A percentile compares a stretch with the other conserved stretches of the same genome.
These are phyloP conservation scores for Takashimella koratensis DNA, from an alignment of 1,284 basidiomycete genomes.

Conservation along the genomic window DNA sequence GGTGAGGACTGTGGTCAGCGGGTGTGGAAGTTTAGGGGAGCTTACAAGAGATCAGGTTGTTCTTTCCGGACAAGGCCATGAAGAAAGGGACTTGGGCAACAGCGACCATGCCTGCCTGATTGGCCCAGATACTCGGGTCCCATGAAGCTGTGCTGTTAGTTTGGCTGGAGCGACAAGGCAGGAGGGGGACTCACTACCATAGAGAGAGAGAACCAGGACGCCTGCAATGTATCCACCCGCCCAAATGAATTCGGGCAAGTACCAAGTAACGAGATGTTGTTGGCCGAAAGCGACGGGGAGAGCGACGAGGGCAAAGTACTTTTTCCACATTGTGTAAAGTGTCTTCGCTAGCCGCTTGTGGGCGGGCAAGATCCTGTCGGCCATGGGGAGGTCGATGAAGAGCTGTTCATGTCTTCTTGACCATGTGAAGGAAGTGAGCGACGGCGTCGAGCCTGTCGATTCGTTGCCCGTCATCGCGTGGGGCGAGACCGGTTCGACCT, in stretches of 20 bases:
- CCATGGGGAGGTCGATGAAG: not conserved
- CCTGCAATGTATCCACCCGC: constrained; percentile 17
- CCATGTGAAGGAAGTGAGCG: not conserved
- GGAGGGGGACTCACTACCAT: constrained; percentile 23
- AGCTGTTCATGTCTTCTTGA: not conserved
- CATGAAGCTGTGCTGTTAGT: constrained; percentile 15
- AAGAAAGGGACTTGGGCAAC: constrained; percentile 60
- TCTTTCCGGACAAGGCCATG: constrained; percentile 60
- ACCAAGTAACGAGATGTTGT: not conserved
- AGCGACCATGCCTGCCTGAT: constrained; percentile 55
- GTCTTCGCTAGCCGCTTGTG: not conserved
- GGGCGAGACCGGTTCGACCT: not conserved
- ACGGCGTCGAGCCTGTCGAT: not conserved
- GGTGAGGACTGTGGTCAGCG: constrained; percentile 52
- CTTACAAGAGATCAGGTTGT: constrained; percentile 61
- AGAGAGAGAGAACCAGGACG: constrained; percentile 22
- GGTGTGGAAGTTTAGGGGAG: not conserved
- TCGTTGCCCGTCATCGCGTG: not conserved
- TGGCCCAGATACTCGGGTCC: constrained; percentile 28
- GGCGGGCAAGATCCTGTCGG: not conserved
- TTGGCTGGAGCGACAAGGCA: not conserved
- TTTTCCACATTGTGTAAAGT: not conserved
- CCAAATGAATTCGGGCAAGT: constrained; percentile 16
- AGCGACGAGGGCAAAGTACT: not conserved
- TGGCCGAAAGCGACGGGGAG: not conserved